These are phyloP conservation scores for Debaryomyces robertsiae DNA, from an alignment of 1,139 yeast species.

Conservation along the genomic window DNA sequence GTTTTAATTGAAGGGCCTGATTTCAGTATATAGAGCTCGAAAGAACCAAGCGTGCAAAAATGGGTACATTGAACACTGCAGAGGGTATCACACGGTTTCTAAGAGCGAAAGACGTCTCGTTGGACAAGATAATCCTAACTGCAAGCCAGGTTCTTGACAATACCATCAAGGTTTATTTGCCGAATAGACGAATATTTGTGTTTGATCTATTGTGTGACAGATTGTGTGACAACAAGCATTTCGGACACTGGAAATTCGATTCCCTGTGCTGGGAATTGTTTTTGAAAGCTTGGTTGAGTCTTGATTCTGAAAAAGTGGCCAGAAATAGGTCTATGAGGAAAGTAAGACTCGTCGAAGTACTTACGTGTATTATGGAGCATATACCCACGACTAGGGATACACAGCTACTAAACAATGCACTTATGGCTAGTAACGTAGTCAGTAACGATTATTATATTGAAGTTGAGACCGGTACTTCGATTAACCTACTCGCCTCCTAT, in stretches of 20 bases:
- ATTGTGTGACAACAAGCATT: slow-evolving; percentile 49
- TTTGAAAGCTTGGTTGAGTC: slow-evolving; percentile 37
- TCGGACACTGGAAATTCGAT: slow-evolving; percentile 44
- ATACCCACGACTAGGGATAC: background rate
- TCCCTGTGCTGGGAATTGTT: slow-evolving; percentile 52
- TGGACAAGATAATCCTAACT: slow-evolving; percentile 45
- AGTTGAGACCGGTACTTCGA: slow-evolving; percentile 34
- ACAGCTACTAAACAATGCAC: background rate
- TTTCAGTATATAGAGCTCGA: no score
- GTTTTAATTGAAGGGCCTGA: no score
- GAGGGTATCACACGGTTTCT: slow-evolving; percentile 66
- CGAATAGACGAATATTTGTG: slow-evolving; percentile 60
- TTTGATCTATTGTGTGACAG: slow-evolving; percentile 70
- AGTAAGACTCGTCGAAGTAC: slow-evolving; percentile 25
- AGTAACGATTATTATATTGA: slow-evolving; percentile 30
- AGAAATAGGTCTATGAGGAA: slow-evolving; percentile 40
- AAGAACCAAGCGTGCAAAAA: slow-evolving; percentile 8
- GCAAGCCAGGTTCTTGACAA: slow-evolving; percentile 46
- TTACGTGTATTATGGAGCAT: slow-evolving; percentile 17
- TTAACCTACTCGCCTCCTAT: slow-evolving; percentile 24
- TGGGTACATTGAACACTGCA: slow-evolving; percentile 42
- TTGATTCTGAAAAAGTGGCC: slow-evolving; percentile 21
- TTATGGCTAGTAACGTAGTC: slow-evolving; percentile 12
- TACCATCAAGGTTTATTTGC: slow-evolving; percentile 51
- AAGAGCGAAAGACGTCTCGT: slow-evolving; percentile 54